phyloP scores from a whole-genome alignment of 2,329 filamentous ascomycete genomes.

The Biscogniauxia sp. region DNA sequence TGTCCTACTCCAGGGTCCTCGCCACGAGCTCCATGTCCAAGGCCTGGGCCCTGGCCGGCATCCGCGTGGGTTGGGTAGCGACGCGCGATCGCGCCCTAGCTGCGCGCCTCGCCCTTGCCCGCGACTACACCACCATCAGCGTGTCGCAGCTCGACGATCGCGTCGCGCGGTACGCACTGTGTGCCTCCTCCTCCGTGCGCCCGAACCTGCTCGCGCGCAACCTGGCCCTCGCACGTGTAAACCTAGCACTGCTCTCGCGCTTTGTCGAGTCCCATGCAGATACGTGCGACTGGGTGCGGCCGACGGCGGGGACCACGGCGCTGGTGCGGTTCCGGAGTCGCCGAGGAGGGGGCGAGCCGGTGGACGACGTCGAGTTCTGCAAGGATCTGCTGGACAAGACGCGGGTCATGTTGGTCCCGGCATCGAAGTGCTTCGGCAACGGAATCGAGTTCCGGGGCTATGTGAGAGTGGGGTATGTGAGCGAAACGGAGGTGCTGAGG shows the following conservation, averaged over 20 bases:
- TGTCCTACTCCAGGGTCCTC: slow-evolving; percentile 70
- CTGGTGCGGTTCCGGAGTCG: slow-evolving; percentile 68
- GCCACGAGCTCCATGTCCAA: slow-evolving; percentile 82
- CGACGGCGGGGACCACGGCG: slow-evolving; percentile 75
- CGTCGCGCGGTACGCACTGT: slow-evolving; percentile 73
- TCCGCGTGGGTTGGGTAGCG: slow-evolving; percentile 81
- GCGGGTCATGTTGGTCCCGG: slow-evolving; percentile 74
- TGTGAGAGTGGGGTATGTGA: slow-evolving; percentile 75
- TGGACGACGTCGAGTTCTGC: slow-evolving; percentile 74
- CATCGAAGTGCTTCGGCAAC: slow-evolving; percentile 68
- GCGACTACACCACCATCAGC: slow-evolving; percentile 84
- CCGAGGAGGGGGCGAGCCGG: slow-evolving; percentile 45
- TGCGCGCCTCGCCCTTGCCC: slow-evolving; percentile 58
- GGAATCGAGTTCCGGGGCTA: slow-evolving; percentile 60
- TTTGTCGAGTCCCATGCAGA: slow-evolving; percentile 62
- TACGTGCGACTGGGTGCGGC: slow-evolving; percentile 65
- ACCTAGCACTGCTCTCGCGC: slow-evolving; percentile 57
- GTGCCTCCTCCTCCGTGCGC: slow-evolving; percentile 33
- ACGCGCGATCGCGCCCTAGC: slow-evolving; percentile 62
- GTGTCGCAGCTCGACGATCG: slow-evolving; percentile 81
- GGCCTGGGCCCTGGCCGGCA: slow-evolving; percentile 77
- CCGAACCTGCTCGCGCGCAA: slow-evolving; percentile 52
- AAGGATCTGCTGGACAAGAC: slow-evolving; percentile 64
- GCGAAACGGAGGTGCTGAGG: slow-evolving; percentile 65
- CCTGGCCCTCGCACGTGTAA: slow-evolving; percentile 58